These are phyloP conservation scores for Trametes elegans DNA, from an alignment of 768 basidiomycete species.

Conservation along the genomic window DNA sequence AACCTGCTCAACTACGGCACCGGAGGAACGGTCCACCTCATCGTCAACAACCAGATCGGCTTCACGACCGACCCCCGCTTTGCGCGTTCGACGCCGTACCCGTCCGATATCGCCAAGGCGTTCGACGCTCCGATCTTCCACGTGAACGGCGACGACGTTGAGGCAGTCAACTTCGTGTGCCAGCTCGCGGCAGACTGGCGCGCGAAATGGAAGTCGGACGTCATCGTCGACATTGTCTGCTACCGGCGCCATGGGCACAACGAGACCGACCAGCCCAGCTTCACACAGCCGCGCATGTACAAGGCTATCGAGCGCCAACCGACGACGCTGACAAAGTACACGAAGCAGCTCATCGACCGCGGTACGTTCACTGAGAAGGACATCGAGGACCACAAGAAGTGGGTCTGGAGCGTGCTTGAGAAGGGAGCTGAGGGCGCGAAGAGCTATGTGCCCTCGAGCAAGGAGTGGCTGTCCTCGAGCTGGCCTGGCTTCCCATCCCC, in stretches of 20 bases:
- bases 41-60: slow-evolving; percentile 99
- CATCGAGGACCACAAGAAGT: slow-evolving; percentile 96
- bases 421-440: slow-evolving; percentile 89
- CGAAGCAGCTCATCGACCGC: slow-evolving; percentile 85
- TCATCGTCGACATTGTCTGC: slow-evolving; percentile 97
- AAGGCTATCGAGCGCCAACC: slow-evolving; percentile 92
- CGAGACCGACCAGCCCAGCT: slow-evolving; percentile 97
- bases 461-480: slow-evolving; percentile 96
- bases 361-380: slow-evolving; percentile 94
- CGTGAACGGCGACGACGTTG: slow-evolving; percentile 97
- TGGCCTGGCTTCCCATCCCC: slow-evolving; percentile 99
- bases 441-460: slow-evolving; percentile 90
- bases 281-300: slow-evolving; percentile 99
- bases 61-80: slow-evolving; percentile 99
- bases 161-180: slow-evolving; percentile 98
- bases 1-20: slow-evolving; percentile 94
- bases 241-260: slow-evolving; percentile 99
- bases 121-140: slow-evolving; percentile 99
- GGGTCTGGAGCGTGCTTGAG: slow-evolving; percentile 99
- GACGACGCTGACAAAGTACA: slow-evolving; percentile 87
- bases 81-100: slow-evolving; percentile 95
- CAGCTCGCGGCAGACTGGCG: slow-evolving; percentile 98
- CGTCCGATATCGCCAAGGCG: slow-evolving; percentile 96
- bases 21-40: slow-evolving; percentile 95
- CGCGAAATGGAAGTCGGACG: slow-evolving; percentile 98